Percentiles rank a stretch among this genome's conserved stretches.
Conservation (phyloP, 23 red algal species). For the Gracilaria caudata region DNA sequence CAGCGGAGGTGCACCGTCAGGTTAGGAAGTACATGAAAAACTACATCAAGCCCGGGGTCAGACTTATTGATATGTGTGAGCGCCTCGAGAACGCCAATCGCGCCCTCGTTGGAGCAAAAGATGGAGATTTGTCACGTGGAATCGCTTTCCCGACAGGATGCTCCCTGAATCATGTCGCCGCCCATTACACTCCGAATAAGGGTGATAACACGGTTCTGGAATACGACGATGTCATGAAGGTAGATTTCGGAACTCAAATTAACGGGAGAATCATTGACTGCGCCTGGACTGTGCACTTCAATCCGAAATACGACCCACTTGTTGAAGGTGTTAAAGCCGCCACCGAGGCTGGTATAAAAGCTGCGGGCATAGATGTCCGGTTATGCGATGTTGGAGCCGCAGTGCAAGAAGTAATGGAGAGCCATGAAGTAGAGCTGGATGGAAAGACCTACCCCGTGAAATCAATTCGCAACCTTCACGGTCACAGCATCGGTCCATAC, state of each 20-base stretch:
- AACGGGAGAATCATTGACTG: slow-evolving; percentile 98
- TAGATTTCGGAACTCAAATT: slow-evolving; percentile 98
- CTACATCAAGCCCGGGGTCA: slow-evolving; percentile 90
- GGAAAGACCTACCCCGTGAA: slow-evolving; percentile 91
- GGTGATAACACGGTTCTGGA: slow-evolving; percentile 93
- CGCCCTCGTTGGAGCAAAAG: slow-evolving; percentile 81
- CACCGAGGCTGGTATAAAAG: slow-evolving; percentile 89
- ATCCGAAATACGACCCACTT: slow-evolving; percentile 86
- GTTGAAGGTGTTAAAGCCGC: slow-evolving; percentile 91
- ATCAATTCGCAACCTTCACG: slow-evolving; percentile 91
- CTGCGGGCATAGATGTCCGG: slow-evolving; percentile 96
- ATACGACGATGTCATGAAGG: slow-evolving; percentile 98
- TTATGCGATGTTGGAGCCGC: slow-evolving; percentile 94
- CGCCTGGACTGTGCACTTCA: slow-evolving; percentile 96
- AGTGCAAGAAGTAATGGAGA: slow-evolving; percentile 99
- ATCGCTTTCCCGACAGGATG: slow-evolving; percentile 99
- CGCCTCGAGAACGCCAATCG: slow-evolving; percentile 90
- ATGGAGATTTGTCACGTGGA: slow-evolving; percentile 78
- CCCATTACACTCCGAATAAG: slow-evolving; percentile 98
- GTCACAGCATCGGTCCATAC: slow-evolving; percentile 97
- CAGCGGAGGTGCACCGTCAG: slow-evolving; percentile 88
- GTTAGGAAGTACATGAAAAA: slow-evolving; percentile 90
- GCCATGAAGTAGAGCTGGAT: slow-evolving; percentile 93
- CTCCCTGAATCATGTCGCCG: slow-evolving; percentile 99
- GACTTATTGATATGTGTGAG: slow-evolving; percentile 98